A percentile compares a stretch with the other conserved stretches of the same genome.
These are phyloP conservation scores for Eustoma russellianum DNA, from an alignment of 257 asterid genomes.

Conservation along the genomic window DNA sequence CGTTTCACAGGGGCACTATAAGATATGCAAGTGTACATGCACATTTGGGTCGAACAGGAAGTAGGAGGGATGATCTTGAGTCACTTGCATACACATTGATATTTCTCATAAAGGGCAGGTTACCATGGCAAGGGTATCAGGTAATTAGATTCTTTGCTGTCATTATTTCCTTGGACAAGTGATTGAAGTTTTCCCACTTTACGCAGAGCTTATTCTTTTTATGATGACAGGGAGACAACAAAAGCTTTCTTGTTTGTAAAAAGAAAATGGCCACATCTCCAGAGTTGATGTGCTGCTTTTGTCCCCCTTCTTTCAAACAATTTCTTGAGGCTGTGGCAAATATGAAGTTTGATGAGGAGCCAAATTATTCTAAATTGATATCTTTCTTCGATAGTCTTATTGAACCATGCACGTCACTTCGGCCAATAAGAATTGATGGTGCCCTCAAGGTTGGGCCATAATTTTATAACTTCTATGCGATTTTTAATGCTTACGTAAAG, in stretches of 20 bases:
- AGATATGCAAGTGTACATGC: slow-evolving; percentile 99
- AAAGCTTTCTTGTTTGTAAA: slow-evolving; percentile 87
- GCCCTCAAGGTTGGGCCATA: slow-evolving; percentile 68
- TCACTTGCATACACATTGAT: slow-evolving; percentile 87
- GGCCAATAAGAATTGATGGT: slow-evolving; percentile 97
- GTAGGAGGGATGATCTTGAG: slow-evolving; percentile 98
- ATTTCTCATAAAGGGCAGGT: slow-evolving; percentile 87
- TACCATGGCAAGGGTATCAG: slow-evolving; percentile 99
- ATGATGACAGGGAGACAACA: slow-evolving; percentile 81
- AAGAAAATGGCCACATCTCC: slow-evolving; percentile 98
- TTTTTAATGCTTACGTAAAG: background rate
- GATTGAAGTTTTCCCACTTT: too few relatives aligned
- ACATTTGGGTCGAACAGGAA: slow-evolving; percentile 96
- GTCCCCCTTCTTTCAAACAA: slow-evolving; percentile 85
- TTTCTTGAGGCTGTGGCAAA: slow-evolving; percentile 92
- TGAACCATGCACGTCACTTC: slow-evolving; percentile 71
- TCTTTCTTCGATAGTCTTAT: slow-evolving; percentile 79
- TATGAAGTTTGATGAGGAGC: slow-evolving; percentile 99
- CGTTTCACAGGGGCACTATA: slow-evolving; percentile 79
- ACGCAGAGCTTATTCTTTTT: slow-evolving; percentile 2
- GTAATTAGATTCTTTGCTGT: slow-evolving; percentile 22
- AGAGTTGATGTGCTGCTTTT: slow-evolving; percentile 96
- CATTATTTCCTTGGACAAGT: background rate
- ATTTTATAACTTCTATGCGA: background rate
- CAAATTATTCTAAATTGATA: slow-evolving; percentile 79